phyloP scores from a whole-genome alignment of 2,329 filamentous ascomycete species.

The Cucurbitaria berberidis region DNA sequence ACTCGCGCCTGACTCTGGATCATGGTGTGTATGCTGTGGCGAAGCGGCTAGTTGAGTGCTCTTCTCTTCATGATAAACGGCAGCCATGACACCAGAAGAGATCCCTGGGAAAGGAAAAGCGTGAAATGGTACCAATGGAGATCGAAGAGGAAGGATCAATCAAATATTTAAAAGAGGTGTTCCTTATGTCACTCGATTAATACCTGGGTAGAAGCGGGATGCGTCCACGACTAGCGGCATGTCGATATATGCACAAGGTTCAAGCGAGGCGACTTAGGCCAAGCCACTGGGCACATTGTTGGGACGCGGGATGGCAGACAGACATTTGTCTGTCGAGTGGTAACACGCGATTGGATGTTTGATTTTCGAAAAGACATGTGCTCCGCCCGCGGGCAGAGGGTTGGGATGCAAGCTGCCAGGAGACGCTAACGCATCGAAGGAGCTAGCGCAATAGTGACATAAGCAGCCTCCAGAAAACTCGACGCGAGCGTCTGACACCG shows the following conservation, averaged over 20 bases:
- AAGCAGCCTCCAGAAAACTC: constrained; percentile 1
- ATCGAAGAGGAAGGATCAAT: no score
- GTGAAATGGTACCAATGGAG: no score
- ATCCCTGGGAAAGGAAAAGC: no score
- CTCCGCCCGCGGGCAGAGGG: no score
- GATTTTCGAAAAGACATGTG: neutral
- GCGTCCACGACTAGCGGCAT: constrained; percentile 23
- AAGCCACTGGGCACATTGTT: neutral
- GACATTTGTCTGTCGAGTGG: neutral
- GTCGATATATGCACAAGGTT: neutral
- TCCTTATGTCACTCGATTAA: constrained; percentile 10
- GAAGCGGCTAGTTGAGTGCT: constrained; percentile 7
- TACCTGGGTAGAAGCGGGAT: constrained; percentile 21
- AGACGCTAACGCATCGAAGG: neutral
- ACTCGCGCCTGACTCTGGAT: constrained; percentile 23
- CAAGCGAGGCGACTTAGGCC: neutral
- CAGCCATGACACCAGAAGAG: no score
- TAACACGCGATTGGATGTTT: no score
- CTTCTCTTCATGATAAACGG: constrained; percentile 27
- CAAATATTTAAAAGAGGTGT: no score
- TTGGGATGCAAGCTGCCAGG: neutral
- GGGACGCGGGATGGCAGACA: neutral
- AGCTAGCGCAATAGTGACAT: constrained; percentile 3
- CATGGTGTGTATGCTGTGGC: constrained; percentile 12
- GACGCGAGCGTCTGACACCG: no score